Conservation (phyloP, 257 asterid species). For the Solanum habrochaites region DNA sequence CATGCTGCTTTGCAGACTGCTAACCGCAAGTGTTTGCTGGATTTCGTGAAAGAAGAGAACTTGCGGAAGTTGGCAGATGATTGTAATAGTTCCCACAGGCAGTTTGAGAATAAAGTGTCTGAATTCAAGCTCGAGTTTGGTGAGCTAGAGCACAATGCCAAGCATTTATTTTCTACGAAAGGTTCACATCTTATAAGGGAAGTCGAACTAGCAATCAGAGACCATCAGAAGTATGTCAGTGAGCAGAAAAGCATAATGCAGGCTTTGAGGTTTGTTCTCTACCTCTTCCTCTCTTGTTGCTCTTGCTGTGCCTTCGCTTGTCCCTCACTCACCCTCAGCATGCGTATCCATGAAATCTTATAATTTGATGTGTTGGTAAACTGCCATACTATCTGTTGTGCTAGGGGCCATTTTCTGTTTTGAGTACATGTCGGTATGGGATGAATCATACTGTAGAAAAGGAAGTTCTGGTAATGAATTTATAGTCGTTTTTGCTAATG, state of each 20-base stretch:
- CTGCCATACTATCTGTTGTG: neutral
- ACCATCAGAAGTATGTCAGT: slow-evolving; percentile 48
- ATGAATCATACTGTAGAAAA: neutral
- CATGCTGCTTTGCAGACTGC: slow-evolving; percentile 54
- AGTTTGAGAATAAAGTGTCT: slow-evolving; percentile 82
- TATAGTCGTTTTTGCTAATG: neutral
- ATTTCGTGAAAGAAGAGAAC: slow-evolving; percentile 86
- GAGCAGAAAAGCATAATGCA: slow-evolving; percentile 96
- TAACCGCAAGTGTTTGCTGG: slow-evolving; percentile 66
- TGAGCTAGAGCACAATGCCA: slow-evolving; percentile 65
- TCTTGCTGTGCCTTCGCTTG: neutral
- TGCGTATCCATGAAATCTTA: neutral
- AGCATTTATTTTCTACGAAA: slow-evolving; percentile 57
- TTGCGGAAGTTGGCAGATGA: slow-evolving; percentile 71
- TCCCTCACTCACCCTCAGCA: neutral
- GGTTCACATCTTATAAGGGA: slow-evolving; percentile 64
- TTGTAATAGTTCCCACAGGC: slow-evolving; percentile 74
- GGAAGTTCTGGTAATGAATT: neutral
- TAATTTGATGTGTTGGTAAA: neutral
- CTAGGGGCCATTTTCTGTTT: neutral
- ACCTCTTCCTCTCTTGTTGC: neutral
- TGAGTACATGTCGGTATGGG: neutral
- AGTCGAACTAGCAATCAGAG: slow-evolving; percentile 55
- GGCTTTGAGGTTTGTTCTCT: slow-evolving; percentile 57
- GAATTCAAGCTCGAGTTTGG: slow-evolving; percentile 86